Evolutionary conservation across 805 yeast genomes (phyloP).

Genomic region (Cephaloascus fragrans): DNA sequence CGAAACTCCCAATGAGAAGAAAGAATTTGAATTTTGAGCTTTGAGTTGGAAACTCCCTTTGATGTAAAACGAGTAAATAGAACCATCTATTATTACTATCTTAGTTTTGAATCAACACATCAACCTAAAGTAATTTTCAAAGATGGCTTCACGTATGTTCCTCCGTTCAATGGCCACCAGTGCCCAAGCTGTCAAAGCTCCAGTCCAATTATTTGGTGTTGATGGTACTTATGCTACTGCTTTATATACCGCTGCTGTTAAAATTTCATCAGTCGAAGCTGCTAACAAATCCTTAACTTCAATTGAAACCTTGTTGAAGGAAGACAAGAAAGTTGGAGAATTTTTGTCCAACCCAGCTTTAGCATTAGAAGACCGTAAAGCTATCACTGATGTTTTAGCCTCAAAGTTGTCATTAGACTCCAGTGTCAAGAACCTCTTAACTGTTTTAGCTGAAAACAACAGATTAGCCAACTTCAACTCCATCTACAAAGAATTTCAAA

Average conservation of each 20-base stretch:
- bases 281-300: constrained; percentile 57
- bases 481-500: constrained; percentile 61
- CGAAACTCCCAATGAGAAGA: not conserved
- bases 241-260: constrained; percentile 82
- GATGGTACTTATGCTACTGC: constrained; percentile 98
- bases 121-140: too few relatives aligned
- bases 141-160: constrained; percentile 57
- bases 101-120: not conserved
- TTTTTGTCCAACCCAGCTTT: constrained; percentile 79
- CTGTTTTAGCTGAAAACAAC: constrained; percentile 89
- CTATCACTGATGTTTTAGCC: constrained; percentile 55
- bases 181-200: constrained; percentile 60
- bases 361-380: constrained; percentile 61
- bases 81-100: too few relatives aligned
- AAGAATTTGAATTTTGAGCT: not conserved
- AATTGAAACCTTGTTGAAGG: constrained; percentile 42
- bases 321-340: constrained; percentile 54
- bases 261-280: constrained; percentile 65
- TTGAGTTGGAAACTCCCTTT: not conserved
- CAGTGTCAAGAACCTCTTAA: constrained; percentile 69
- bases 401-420: constrained; percentile 45
- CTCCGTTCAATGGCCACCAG: constrained; percentile 70
- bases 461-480: constrained; percentile 64
- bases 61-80: too few relatives aligned
- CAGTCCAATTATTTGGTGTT: constrained; percentile 88